Evolutionary conservation across 192 early-diverging fungal genomes (phyloP), one percentile per base, ranked within the genome.

Genomic region (Thoreauomyces humboldtii): DNA sequence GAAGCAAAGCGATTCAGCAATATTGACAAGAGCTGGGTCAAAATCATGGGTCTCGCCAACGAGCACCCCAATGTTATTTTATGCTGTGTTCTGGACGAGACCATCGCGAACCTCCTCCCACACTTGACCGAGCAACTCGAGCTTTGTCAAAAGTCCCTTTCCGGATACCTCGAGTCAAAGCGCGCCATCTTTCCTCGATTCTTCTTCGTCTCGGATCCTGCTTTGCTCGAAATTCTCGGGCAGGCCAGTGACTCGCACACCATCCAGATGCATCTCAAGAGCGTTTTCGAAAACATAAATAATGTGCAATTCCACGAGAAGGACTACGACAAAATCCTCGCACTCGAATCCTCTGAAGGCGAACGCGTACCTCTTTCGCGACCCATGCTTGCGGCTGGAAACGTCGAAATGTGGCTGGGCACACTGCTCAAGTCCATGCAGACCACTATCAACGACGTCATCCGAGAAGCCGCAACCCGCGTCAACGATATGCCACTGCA

Each of bases 21-120:
- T 58, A 85, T 86, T 57, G 84, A 86, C 64, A 86, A 86, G 57
- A 76, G 73, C 46, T 86, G 84, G 84, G 82, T 80, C 55, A 86
- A 86, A 37, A 86, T 86, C 53, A 86, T 86, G 84, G 77, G 83
- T 11, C 63, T 80, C 24, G 84, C 82, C 9, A 85, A 86, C 54
- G 84, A 86, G 64, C 83, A 86, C 60, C 82, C 84, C 29, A 86
- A 86, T 57, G 84, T 86, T 28, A 86, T 86, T 36, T 81, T 83
- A 44, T 86, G 84, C 65, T 86, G 84, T 65, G 84, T 85, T 2
- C 33, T 65, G 34, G 82, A 85, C 64, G 84, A 86, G 63, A 86
- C 84, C 15, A 86, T 86, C 65, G 77, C 80, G 2, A 86, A 86
- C 65, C 55, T 86, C 34, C 70, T 86, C 4, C 84, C 84, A 35